Percentiles rank a stretch among this genome's conserved stretches.
phyloP scores from a whole-genome alignment of 2,329 filamentous ascomycete genomes.

The Diaporthe helianthi region DNA sequence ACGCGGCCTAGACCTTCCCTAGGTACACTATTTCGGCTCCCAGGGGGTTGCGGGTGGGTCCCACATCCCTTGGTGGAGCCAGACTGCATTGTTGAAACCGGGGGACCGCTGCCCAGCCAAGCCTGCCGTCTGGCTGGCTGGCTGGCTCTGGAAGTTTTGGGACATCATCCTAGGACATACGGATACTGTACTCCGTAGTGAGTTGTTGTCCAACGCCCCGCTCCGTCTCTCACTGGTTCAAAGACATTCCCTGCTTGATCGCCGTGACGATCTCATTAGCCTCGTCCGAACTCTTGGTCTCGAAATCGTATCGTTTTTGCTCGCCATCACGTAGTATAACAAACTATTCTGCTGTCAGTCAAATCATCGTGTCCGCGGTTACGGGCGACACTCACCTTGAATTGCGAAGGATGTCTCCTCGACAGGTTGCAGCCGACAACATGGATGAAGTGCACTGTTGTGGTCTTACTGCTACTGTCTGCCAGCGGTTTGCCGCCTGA shows the following conservation, averaged over 20 bases:
- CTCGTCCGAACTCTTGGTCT: slow-evolving; percentile 74
- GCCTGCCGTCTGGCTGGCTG: not conserved
- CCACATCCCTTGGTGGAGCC: slow-evolving; percentile 6
- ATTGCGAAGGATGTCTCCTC: slow-evolving; percentile 79
- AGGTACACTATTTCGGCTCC: slow-evolving; percentile 19
- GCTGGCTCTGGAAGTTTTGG: not conserved
- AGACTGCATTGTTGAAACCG: slow-evolving; percentile 2
- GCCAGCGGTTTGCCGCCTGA: slow-evolving; percentile 70
- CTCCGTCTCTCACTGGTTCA: slow-evolving; percentile 68
- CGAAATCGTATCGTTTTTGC: slow-evolving; percentile 85
- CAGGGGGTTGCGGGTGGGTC: slow-evolving; percentile 7
- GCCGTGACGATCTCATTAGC: slow-evolving; percentile 81
- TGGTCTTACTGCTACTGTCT: slow-evolving; percentile 72
- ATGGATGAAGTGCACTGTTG: slow-evolving; percentile 82
- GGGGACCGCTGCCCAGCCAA: slow-evolving; percentile 23
- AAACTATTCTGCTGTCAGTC: slow-evolving; percentile 50
- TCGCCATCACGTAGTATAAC: slow-evolving; percentile 79
- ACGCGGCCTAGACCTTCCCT: slow-evolving; percentile 8
- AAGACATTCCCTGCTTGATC: slow-evolving; percentile 77
- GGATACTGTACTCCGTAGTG: too few relatives aligned
- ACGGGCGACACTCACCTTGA: slow-evolving; percentile 63
- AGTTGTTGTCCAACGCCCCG: not conserved
- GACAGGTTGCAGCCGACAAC: slow-evolving; percentile 84
- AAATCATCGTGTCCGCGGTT: not conserved
- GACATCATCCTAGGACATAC: not conserved